phyloP scores from a whole-genome alignment of 306 rosid species.

The Clitoria ternatea region DNA sequence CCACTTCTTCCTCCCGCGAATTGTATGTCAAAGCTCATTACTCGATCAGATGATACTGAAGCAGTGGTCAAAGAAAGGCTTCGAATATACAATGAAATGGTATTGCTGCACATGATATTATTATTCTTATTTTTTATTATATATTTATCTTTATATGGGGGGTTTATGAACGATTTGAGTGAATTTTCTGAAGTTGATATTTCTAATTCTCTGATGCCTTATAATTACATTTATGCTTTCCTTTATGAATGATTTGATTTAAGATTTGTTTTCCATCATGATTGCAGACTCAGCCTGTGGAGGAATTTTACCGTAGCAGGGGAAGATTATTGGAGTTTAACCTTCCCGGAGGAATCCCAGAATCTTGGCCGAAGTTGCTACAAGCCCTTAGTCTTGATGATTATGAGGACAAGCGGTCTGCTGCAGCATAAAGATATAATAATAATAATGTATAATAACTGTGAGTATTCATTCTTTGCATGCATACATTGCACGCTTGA shows the following conservation, averaged over 20 bases:
- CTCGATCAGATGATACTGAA: slow-evolving; percentile 85
- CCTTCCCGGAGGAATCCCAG: slow-evolving; percentile 96
- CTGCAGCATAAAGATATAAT: slow-evolving; percentile 54
- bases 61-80: slow-evolving; percentile 76
- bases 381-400: slow-evolving; percentile 85
- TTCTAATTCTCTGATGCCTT: slow-evolving; percentile 7
- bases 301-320: slow-evolving; percentile 66
- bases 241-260: slow-evolving; percentile 3
- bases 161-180: slow-evolving; percentile 4
- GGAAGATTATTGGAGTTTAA: slow-evolving; percentile 89
- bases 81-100: slow-evolving; percentile 77
- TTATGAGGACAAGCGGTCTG: slow-evolving; percentile 63
- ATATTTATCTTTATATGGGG: neutral
- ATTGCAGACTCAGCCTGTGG: slow-evolving; percentile 84
- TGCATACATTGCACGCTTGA: slow-evolving; percentile 38
- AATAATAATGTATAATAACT: slow-evolving; percentile 18
- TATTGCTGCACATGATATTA: slow-evolving; percentile 20
- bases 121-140: slow-evolving; percentile 2
- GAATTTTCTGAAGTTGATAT: neutral
- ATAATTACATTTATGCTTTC: neutral
- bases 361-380: slow-evolving; percentile 95
- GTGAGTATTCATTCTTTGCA: slow-evolving; percentile 56
- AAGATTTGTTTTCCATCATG: slow-evolving; percentile 9
- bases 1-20: slow-evolving; percentile 91
- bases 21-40: slow-evolving; percentile 79